Percentiles rank a stretch among this genome's conserved stretches.
phyloP scores from a whole-genome alignment of 2,329 filamentous ascomycete genomes.

The Zymoseptoria crescenta region DNA sequence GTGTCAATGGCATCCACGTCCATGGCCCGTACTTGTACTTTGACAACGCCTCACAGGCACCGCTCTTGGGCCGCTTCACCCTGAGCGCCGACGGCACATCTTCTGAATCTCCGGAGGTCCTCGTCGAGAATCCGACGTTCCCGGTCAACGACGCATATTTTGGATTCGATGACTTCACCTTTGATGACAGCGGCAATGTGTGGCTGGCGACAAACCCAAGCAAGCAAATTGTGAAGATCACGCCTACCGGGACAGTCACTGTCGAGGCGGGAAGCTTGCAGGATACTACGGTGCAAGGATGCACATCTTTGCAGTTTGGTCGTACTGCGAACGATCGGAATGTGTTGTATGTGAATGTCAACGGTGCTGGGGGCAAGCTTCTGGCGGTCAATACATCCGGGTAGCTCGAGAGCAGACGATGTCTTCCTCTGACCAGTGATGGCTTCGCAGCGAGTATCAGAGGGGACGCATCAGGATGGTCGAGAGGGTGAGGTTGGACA shows the following conservation, averaged over 20 bases:
- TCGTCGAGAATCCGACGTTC: conserved; percentile 1
- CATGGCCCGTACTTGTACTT: conserved; percentile 10
- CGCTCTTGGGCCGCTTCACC: background rate
- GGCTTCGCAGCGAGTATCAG: too few relatives aligned
- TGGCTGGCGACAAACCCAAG: conserved; percentile 13
- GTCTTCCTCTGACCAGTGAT: background rate
- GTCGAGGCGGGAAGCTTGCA: conserved; percentile 9
- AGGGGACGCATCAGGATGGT: too few relatives aligned
- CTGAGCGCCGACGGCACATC: background rate
- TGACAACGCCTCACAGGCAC: conserved; percentile 3
- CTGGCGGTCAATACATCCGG: background rate
- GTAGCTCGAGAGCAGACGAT: background rate
- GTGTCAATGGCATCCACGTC: conserved; percentile 16
- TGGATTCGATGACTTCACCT: conserved; percentile 9
- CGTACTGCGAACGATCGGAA: conserved; percentile 3
- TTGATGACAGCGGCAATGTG: conserved; percentile 9
- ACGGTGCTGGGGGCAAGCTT: conserved; percentile 10
- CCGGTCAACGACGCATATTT: conserved; percentile 1
- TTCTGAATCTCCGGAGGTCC: background rate
- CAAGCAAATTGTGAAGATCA: conserved; percentile 12
- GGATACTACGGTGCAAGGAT: conserved; percentile 5
- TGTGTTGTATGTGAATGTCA: conserved; percentile 11
- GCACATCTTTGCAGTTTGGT: conserved; percentile 12
- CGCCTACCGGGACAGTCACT: conserved; percentile 1
- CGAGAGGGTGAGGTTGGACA: too few relatives aligned